Evolutionary conservation across 805 yeast species (phyloP).

Genomic region (Wickerhamomyces canadensis): DNA sequence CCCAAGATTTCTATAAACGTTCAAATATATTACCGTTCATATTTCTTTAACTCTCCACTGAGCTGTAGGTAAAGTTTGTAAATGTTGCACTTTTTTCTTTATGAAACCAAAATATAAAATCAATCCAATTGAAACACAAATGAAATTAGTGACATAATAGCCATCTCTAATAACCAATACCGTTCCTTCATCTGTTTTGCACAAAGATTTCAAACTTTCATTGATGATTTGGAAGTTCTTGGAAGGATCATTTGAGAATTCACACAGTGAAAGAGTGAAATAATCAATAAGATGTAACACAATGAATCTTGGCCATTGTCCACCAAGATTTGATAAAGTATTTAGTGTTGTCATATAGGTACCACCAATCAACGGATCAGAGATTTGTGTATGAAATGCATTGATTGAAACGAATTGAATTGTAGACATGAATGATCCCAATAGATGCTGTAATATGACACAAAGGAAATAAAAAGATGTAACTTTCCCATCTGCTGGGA

Average conservation of each 20-base stretch:
- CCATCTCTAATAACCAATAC: conserved; percentile 66
- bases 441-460: conserved; percentile 75
- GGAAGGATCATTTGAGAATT: conserved; percentile 15
- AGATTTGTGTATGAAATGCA: conserved; percentile 92
- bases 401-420: conserved; percentile 91
- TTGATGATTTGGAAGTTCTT: conserved; percentile 14
- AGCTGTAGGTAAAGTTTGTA: conserved; percentile 68
- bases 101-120: conserved; percentile 62
- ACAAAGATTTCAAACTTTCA: conserved; percentile 39
- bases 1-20: conserved; percentile 27
- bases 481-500: conserved; percentile 53
- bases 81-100: conserved; percentile 48
- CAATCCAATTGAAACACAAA: conserved; percentile 68
- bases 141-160: conserved; percentile 67
- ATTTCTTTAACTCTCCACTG: conserved; percentile 57
- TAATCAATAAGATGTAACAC: conserved; percentile 76
- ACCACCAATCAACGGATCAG: conserved; percentile 95
- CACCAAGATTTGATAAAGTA: conserved; percentile 89
- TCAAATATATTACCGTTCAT: neutral
- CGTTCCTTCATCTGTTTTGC: conserved; percentile 50
- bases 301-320: conserved; percentile 94
- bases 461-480: conserved; percentile 52
- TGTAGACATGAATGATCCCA: conserved; percentile 89
- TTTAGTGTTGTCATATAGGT: conserved; percentile 96
- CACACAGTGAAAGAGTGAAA: conserved; percentile 64